Base-by-base conservation (phyloP, 768 basidiomycete genomes). In the Hysterangium stoloniferum region DNA sequence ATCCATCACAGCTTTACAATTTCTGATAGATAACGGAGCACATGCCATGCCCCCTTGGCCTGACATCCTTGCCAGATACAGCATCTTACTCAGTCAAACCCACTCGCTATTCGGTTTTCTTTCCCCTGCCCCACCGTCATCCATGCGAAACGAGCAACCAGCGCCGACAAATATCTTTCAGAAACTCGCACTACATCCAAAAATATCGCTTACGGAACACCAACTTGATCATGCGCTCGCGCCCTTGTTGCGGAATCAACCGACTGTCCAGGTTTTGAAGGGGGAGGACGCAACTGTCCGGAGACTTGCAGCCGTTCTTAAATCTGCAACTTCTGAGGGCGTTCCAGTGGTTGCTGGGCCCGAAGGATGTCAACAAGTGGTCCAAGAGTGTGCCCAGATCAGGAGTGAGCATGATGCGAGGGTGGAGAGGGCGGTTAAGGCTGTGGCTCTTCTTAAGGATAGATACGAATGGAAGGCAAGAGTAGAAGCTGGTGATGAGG, bases 21-120 rank as follows among this genome's bases (percentile, higher is more conserved):
- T 40, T 32, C 41, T 51, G 2, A 37, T 51, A 13, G 38, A 51
- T 25, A 51, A 43, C 41, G 35, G 35, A 31, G 31, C 29, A 24
- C 56, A 52, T 5, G 45, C 55, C 11, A 87, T 89, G 80, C 80
- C 83, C 2, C 66, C 84, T 6, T 91, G 89, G 89, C 89, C 88
- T 2, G 88, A 91, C 59, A 78, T 92, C 48, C 73, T 91, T 48
- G 80, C 83, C 12, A 90, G 89, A 70, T 91, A 90, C 76, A 89
- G 82, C 57, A 75, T 87, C 55, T 74, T 92, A 24, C 75, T 91
- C 49, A 86, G 86, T 0, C 89, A 91, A 59, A 86, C 86, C 0
- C 85, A 86, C 61, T 84, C 74, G 57, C 80, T 92, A 58, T 83
- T 82, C 37, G 78, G 73, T 45, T 76, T 80, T 0, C 74, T 88